Percentiles rank a stretch among this genome's conserved stretches.
Evolutionary conservation across 2,329 filamentous ascomycete genomes (phyloP).

Genomic region (Penicillium sumatraense): DNA sequence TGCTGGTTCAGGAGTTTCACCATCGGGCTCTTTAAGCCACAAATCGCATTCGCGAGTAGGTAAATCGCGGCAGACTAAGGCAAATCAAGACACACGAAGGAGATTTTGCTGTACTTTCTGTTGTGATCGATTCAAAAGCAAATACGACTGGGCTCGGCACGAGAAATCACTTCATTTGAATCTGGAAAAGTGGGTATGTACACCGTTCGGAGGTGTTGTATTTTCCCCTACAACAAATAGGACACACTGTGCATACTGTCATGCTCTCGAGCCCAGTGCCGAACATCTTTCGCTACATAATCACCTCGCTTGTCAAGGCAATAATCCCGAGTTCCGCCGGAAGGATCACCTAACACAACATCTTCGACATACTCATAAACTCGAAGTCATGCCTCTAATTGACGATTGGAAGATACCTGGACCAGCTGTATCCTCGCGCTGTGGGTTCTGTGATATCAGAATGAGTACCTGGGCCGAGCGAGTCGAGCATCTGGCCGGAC

Average conservation of each 20-base stretch:
- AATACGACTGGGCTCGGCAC: conserved; percentile 30
- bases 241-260: conserved; percentile 54
- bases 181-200: conserved; percentile 25
- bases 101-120: conserved; percentile 31
- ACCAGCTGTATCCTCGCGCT: conserved; percentile 52
- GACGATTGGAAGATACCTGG: conserved; percentile 36
- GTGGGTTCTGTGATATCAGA: conserved; percentile 55
- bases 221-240: conserved; percentile 13
- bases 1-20: background rate
- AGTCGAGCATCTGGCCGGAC: conserved; percentile 55
- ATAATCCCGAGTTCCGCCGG: conserved; percentile 46
- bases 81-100: conserved; percentile 1
- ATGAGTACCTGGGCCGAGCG: conserved; percentile 57
- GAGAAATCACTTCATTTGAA: conserved; percentile 31
- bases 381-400: conserved; percentile 37
- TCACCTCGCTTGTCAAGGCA: conserved; percentile 44
- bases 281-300: conserved; percentile 57
- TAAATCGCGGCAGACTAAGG: background rate
- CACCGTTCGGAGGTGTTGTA: conserved; percentile 18
- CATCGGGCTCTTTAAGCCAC: background rate
- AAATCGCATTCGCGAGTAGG: conserved; percentile 1
- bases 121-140: conserved; percentile 30
- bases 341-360: conserved; percentile 62
- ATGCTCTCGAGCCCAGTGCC: conserved; percentile 47
- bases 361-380: conserved; percentile 54